Evolutionary conservation across 352 stramenopile species (phyloP).

Genomic region (Halophytophthora polymorphica): DNA sequence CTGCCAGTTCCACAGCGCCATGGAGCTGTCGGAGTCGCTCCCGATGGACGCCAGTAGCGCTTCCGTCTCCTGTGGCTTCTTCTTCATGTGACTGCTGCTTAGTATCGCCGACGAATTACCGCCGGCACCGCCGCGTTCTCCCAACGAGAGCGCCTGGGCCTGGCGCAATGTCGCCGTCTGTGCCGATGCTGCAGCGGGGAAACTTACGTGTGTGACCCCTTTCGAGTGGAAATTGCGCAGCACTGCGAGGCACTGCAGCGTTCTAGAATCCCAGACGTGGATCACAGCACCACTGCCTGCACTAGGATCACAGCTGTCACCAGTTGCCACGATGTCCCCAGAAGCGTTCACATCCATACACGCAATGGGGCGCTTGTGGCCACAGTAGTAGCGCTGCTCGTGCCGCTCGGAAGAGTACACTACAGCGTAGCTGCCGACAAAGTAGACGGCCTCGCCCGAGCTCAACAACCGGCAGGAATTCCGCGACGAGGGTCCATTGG

Average conservation of each 20-base stretch:
- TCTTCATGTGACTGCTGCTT: constrained; percentile 51
- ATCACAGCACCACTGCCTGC: constrained; percentile 37
- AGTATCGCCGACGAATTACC: constrained; percentile 25
- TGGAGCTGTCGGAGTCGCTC: constrained; percentile 53
- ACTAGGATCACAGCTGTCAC: constrained; percentile 16
- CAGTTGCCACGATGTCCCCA: constrained; percentile 67
- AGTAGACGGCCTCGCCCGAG: constrained; percentile 65
- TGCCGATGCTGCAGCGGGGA: constrained; percentile 47
- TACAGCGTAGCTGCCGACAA: constrained; percentile 71
- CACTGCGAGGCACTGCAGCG: constrained; percentile 66
- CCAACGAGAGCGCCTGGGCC: constrained; percentile 23
- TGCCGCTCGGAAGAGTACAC: constrained; percentile 62
- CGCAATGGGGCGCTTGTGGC: constrained; percentile 53
- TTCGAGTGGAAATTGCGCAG: constrained; percentile 61
- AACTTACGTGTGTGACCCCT: constrained; percentile 51
- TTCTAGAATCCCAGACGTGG: constrained; percentile 66
- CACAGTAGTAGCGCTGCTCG: constrained; percentile 69
- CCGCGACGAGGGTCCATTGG: constrained; percentile 35
- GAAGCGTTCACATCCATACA: constrained; percentile 60
- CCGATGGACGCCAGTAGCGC: constrained; percentile 60
- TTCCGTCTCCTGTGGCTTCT: constrained; percentile 54
- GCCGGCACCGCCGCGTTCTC: constrained; percentile 23
- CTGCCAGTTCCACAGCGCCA: constrained; percentile 84
- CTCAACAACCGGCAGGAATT: constrained; percentile 49
- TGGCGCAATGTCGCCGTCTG: constrained; percentile 36